These are phyloP conservation scores for Schizosaccharomyces japonicus DNA, from an alignment of 805 yeast genomes.

Conservation along the genomic window DNA sequence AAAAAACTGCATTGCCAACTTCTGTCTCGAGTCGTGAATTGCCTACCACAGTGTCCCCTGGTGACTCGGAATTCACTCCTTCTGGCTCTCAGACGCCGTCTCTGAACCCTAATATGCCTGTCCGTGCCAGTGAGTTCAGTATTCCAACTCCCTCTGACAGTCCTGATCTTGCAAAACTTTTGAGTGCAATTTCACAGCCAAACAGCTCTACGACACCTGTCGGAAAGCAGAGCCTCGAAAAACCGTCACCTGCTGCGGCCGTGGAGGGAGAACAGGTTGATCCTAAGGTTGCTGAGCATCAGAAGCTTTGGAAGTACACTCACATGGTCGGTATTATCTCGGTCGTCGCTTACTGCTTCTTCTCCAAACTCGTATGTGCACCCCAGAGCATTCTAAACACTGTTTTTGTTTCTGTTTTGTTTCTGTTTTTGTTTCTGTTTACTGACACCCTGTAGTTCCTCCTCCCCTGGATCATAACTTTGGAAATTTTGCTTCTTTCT, in stretches of 20 bases:
- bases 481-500: neutral
- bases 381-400: neutral
- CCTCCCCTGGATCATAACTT: neutral
- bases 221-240: too few relatives aligned
- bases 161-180: constrained; percentile 1
- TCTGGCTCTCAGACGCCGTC: neutral
- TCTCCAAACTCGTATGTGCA: neutral
- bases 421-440: neutral
- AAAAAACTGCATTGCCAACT: neutral
- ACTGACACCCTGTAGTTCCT: neutral
- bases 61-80: neutral
- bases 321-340: neutral
- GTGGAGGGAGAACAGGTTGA: neutral
- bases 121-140: neutral
- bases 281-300: neutral
- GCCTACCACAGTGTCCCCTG: neutral
- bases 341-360: neutral
- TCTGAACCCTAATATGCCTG: neutral
- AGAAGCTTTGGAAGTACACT: neutral
- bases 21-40: neutral
- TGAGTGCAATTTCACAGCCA: neutral
- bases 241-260: neutral
- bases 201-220: neutral
- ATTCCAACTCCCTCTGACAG: neutral
- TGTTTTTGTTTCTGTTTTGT: neutral